Conservation (phyloP, 352 stramenopile species). For the Pythium biforme region DNA sequence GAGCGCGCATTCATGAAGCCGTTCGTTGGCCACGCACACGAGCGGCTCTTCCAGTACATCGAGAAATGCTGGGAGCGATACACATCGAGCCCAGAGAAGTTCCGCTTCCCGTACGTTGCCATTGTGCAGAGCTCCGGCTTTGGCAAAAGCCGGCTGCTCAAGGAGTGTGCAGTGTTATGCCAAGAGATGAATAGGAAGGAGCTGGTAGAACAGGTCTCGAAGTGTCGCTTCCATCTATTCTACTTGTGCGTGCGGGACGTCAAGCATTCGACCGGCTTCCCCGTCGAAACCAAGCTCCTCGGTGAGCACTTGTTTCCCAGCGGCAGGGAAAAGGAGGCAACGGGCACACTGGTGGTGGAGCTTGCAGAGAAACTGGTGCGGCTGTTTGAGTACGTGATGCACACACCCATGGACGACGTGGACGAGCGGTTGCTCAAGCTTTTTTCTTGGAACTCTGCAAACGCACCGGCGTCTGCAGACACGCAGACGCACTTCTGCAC, state of each 20-base stretch:
- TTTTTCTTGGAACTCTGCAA: too few species aligned
- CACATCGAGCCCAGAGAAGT: neutral
- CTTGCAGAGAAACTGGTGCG: too few species aligned
- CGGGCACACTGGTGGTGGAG: too few species aligned
- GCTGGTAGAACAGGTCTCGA: neutral
- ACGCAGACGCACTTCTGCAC: too few species aligned
- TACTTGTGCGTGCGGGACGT: slow-evolving; percentile 2
- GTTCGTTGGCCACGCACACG: slow-evolving; percentile 7
- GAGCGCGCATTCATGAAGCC: neutral
- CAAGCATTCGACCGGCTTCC: neutral
- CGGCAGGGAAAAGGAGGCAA: too few species aligned
- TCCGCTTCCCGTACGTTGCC: slow-evolving; percentile 6
- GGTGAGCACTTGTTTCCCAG: too few species aligned
- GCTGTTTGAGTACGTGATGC: too few species aligned
- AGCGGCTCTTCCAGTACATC: neutral
- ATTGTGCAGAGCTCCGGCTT: slow-evolving; percentile 21
- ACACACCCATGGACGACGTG: too few species aligned
- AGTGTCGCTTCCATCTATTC: neutral
- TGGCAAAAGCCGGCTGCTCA: slow-evolving; percentile 19
- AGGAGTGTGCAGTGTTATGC: neutral
- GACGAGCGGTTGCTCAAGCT: too few species aligned
- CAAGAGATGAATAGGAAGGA: neutral
- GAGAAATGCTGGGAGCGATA: neutral
- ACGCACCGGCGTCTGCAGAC: too few species aligned
- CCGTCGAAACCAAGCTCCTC: too few species aligned